phyloP scores from a whole-genome alignment of 768 basidiomycete species.

The Nidularia pulvinata region DNA sequence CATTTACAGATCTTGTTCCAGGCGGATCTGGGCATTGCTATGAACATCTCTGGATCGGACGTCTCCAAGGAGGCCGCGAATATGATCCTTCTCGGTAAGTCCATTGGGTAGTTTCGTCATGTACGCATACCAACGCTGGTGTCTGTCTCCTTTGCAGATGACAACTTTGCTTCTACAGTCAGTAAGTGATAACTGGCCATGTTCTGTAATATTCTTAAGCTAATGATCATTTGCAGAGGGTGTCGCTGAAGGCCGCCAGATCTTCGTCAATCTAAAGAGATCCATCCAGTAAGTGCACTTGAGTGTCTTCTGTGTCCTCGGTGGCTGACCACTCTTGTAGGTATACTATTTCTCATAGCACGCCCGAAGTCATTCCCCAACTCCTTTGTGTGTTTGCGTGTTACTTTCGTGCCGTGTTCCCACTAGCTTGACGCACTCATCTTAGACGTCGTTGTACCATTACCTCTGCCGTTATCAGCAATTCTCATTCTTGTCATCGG shows the following conservation, averaged over 20 bases:
- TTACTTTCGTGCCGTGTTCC: not conserved
- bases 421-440: constrained; percentile 1
- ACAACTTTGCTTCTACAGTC: constrained; percentile 74
- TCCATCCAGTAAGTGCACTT: constrained; percentile 54
- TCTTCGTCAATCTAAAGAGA: constrained; percentile 70
- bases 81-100: constrained; percentile 62
- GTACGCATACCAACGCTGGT: not conserved
- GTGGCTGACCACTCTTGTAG: constrained; percentile 18
- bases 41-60: constrained; percentile 76
- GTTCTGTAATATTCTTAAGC: not conserved
- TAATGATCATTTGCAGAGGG: constrained; percentile 38
- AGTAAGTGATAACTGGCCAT: constrained; percentile 37
- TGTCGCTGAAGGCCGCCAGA: constrained; percentile 67
- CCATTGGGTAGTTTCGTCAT: not conserved
- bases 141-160: constrained; percentile 34
- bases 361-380: constrained; percentile 71
- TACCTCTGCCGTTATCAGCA: constrained; percentile 65
- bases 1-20: constrained; percentile 9
- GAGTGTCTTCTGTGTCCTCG: too few relatives aligned
- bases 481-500: constrained; percentile 74
- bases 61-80: constrained; percentile 77
- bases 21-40: constrained; percentile 73
- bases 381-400: constrained; percentile 48
- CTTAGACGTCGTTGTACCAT: constrained; percentile 64
- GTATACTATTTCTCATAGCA: constrained; percentile 67